These are phyloP conservation scores for Exophiala aquamarina DNA, from an alignment of 2,329 filamentous ascomycete species.

Conservation along the genomic window DNA sequence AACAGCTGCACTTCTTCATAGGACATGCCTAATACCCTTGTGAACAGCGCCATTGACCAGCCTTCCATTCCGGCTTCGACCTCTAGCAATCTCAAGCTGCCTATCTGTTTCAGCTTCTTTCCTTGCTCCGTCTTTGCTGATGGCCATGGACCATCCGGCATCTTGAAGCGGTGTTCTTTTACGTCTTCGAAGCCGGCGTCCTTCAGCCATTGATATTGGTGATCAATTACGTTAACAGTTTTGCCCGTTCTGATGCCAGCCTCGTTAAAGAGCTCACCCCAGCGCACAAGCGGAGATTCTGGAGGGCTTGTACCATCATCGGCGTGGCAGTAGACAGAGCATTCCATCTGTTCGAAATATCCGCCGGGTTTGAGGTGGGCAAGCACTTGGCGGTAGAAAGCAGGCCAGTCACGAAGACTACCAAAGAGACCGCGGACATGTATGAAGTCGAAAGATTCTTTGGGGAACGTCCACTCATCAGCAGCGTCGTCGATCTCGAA, in stretches of 20 bases:
- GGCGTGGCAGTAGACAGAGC: conserved; percentile 4
- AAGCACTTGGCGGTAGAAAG: conserved; percentile 8
- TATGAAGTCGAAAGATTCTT: conserved; percentile 35
- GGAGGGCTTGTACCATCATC: conserved; percentile 10
- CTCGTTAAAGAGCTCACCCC: conserved; percentile 30
- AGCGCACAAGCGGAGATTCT: conserved; percentile 17
- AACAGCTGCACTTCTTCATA: conserved; percentile 28
- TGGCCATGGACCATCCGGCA: conserved; percentile 31
- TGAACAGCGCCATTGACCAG: conserved; percentile 25
- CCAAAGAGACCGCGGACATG: conserved; percentile 13
- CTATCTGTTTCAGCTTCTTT: conserved; percentile 27
- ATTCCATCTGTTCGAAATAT: conserved; percentile 37
- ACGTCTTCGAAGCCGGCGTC: conserved; percentile 31
- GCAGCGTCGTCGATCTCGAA: conserved; percentile 38
- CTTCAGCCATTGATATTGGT: conserved; percentile 24
- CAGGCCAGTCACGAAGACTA: conserved; percentile 5
- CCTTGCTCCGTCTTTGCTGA: background rate
- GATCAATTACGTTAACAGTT: conserved; percentile 24
- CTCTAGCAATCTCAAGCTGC: conserved; percentile 22
- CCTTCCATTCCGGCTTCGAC: conserved; percentile 21
- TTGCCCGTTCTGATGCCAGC: conserved; percentile 32
- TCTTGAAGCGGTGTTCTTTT: conserved; percentile 28
- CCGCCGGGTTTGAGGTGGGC: conserved; percentile 38
- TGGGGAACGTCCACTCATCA: conserved; percentile 33
- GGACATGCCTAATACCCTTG: conserved; percentile 27